A percentile compares a stretch with the other conserved stretches of the same genome.
Evolutionary conservation across 495 filamentous ascomycete species (phyloP).

Genomic region (Jackrogersella multiformis): DNA sequence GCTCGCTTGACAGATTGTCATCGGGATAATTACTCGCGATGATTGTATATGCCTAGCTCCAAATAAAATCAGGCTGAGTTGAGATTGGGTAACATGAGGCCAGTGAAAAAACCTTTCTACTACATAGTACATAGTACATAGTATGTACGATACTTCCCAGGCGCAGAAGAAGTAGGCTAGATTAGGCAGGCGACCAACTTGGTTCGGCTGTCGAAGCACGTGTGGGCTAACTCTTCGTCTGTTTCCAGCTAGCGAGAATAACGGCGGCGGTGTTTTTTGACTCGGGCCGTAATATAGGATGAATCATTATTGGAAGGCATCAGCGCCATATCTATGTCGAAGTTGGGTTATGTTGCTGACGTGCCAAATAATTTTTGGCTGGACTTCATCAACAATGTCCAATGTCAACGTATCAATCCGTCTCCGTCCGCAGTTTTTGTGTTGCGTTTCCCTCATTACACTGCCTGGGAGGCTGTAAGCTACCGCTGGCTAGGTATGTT

Average conservation of each 20-base stretch:
- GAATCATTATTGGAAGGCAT: not conserved
- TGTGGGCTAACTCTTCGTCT: conserved; percentile 20
- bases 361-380: not conserved
- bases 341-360: conserved; percentile 11
- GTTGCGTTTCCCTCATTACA: conserved; percentile 30
- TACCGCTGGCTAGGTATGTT: conserved; percentile 9
- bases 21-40: conserved; percentile 27
- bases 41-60: conserved; percentile 21
- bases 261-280: conserved; percentile 18
- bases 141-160: not conserved
- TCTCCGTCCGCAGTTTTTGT: conserved; percentile 9
- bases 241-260: conserved; percentile 12
- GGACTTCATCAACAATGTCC: too few species aligned
- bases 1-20: conserved; percentile 27
- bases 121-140: too few species aligned
- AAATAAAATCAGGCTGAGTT: conserved; percentile 12
- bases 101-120: conserved; percentile 16
- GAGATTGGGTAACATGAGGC: conserved; percentile 26
- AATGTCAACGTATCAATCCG: conserved; percentile 17
- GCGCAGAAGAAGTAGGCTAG: not conserved
- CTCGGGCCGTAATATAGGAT: conserved; percentile 38
- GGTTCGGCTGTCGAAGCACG: conserved; percentile 24
- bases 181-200: conserved; percentile 19
- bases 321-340: conserved; percentile 7
- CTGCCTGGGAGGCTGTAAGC: conserved; percentile 14